Evolutionary conservation across 306 rosid genomes (phyloP), one percentile per base, ranked within the genome.

Genomic region (Vigna nakashimae): DNA sequence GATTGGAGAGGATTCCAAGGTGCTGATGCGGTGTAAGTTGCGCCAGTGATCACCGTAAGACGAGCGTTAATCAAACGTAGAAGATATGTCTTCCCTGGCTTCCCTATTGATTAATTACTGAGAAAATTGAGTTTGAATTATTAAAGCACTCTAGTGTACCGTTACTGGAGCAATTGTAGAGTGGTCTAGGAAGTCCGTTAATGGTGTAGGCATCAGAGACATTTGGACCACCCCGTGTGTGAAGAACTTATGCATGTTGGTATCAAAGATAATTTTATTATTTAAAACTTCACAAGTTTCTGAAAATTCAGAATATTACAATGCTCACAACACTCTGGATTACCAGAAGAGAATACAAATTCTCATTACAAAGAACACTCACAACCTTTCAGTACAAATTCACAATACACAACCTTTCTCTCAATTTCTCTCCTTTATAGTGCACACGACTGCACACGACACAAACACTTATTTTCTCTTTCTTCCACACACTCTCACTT

Each of bases 11-110:
- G 46, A 92, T 88, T 92, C 94, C 0, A 83, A 22, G 2, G 92
- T 20, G 43, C 87, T 74, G 0, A 92, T 86, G 24, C 94, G 94
- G n/a, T 94, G 97, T 1, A 89, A 49, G 86, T 89, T 92, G 16
- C 93, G 93, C 96, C 97, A 92, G 65, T 87, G 93, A 22, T 90
- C 96, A 4, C 94, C 96, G 49, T 90, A 86, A 1, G 92, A 30
- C 1, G 34, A 30, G 34, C 43, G 12, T 60, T 60, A 11, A 60
- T 60, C 43, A 60, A 60, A 14, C 43, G 43, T 1, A 60, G 66
- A 60, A 60, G 66, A 60, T 60, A 60, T 7, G 43, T 30, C 43
- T 60, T 60, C 43, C 66, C 43, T 7, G 66, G 12, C 15, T 28
- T 30, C 13, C 28, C 26, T 8, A 53, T 53, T 56, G 24, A 22